Evolutionary conservation across 2,329 filamentous ascomycete species (phyloP), one percentile per base, ranked within the genome.

Genomic region (Dichotomopilus funicola): DNA sequence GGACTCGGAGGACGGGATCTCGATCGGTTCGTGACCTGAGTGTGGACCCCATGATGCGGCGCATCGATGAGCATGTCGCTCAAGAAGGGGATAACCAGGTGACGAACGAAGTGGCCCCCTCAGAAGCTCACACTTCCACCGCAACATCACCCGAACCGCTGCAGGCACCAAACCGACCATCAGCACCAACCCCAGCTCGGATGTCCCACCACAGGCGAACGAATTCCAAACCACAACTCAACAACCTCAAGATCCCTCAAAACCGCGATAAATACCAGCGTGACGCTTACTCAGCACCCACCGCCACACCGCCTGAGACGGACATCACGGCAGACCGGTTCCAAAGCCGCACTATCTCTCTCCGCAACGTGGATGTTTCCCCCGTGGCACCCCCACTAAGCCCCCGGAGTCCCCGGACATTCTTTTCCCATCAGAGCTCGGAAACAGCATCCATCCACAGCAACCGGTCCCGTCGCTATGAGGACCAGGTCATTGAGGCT

Each of bases 31-130:
- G 56, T 4, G 54, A 59, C 38, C 54, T 49, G 31, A 57, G 56
- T 13, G 59, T 60, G 2, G 61, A 63, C 34, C 55, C 49, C 4
- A 42, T 49, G 2, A 63, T 63, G 61, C 46, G 53, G 7, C 55
- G 61, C 31, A 63, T 63, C 45, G 59, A 61, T 42, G 61, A 61
- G 37, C 10, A 60, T 35, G 42, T 53, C 5, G 46, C 13, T 9
- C 33, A 52, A 12, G 54, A 51, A 8, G 43, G 11, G 2, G 42
- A 13, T 12, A 31, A 35, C 11, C 5, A 37, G 3, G 38, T n/a
- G 2, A n/a, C 48, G n/a, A 44, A 13, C 38, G 56, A 27, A 4
- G 27, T 42, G 2, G 4, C 11, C 1, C 6, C 54, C 9, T 12
- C 33, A 3, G 50, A 53, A 1, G 34, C 47, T 12, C 37, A 31